Percentiles rank a stretch among this genome's conserved stretches.
Conservation (phyloP, 805 yeast genomes). For the Kregervanrija delftensis region DNA sequence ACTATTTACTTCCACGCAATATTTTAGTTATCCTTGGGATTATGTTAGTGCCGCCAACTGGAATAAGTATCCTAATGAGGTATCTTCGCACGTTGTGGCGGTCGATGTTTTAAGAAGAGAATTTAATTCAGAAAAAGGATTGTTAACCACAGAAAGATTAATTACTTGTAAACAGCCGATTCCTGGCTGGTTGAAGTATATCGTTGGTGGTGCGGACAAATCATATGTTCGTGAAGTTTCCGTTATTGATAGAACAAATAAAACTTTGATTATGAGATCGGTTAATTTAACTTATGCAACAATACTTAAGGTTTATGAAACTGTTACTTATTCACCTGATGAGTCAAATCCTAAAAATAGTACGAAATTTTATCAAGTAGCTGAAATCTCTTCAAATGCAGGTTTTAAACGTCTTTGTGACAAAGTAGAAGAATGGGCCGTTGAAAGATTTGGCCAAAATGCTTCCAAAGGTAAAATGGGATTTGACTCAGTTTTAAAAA, state of each 20-base stretch:
- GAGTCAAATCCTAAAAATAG: constrained; percentile 37
- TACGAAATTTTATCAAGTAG: constrained; percentile 73
- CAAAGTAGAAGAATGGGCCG: constrained; percentile 87
- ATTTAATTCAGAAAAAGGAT: constrained; percentile 43
- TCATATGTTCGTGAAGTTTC: constrained; percentile 87
- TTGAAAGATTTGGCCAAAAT: constrained; percentile 81
- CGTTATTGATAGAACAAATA: constrained; percentile 61
- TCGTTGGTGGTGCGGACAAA: constrained; percentile 66
- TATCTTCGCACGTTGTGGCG: constrained; percentile 85
- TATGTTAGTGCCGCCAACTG: constrained; percentile 94
- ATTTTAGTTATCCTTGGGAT: constrained; percentile 84
- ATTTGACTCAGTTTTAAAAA: constrained; percentile 69
- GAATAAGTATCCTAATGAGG: constrained; percentile 94
- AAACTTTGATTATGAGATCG: constrained; percentile 73
- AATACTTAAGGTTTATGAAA: constrained; percentile 74
- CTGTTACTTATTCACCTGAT: constrained; percentile 77
- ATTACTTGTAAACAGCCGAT: constrained; percentile 84
- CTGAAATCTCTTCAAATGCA: constrained; percentile 84
- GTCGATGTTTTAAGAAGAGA: constrained; percentile 83
- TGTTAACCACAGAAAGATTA: constrained; percentile 74
- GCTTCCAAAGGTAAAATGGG: constrained; percentile 79
- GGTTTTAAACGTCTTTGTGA: constrained; percentile 63
- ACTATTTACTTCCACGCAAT: constrained; percentile 63
- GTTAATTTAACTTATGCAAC: constrained; percentile 77
- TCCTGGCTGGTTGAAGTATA: constrained; percentile 69